Evolutionary conservation across 2,329 filamentous ascomycete species (phyloP).

Genomic region (Aspergillus sojae): DNA sequence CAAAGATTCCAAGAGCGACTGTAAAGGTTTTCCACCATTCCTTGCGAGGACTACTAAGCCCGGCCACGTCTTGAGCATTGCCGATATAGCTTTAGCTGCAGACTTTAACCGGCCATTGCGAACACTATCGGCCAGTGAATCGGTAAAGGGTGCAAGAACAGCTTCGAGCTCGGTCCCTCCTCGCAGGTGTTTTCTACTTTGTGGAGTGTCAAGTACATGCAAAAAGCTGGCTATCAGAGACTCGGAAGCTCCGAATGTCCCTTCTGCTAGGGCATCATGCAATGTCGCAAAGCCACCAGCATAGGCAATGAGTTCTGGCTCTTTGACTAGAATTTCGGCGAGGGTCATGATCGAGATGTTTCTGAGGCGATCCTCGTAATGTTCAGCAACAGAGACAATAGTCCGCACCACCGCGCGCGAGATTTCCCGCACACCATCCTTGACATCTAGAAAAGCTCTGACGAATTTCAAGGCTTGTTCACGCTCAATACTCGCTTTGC

Average conservation of each 20-base stretch:
- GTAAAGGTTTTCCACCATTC: constrained; percentile 82
- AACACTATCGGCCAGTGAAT: constrained; percentile 63
- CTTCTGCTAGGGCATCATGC: constrained; percentile 90
- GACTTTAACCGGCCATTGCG: constrained; percentile 73
- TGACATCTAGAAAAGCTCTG: constrained; percentile 91
- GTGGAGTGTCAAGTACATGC: constrained; percentile 83
- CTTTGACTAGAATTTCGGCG: constrained; percentile 85
- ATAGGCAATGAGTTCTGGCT: constrained; percentile 77
- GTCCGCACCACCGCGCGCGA: constrained; percentile 85
- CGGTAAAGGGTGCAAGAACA: constrained; percentile 89
- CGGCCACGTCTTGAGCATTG: constrained; percentile 89
- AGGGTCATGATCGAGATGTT: constrained; percentile 92
- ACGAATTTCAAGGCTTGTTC: constrained; percentile 98
- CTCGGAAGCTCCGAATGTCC: constrained; percentile 88
- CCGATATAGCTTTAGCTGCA: constrained; percentile 89
- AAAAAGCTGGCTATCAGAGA: constrained; percentile 85
- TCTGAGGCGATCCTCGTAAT: constrained; percentile 79
- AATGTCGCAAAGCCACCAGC: constrained; percentile 83
- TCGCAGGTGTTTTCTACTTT: constrained; percentile 77
- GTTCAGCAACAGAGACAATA: constrained; percentile 86
- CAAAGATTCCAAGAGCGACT: constrained; percentile 72
- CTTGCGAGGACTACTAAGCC: constrained; percentile 86
- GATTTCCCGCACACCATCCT: constrained; percentile 85
- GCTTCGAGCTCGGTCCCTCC: constrained; percentile 88
- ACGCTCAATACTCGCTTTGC: constrained; percentile 93